phyloP scores from a whole-genome alignment of 1,139 yeast genomes.

The Saccharomyces hybrid region DNA sequence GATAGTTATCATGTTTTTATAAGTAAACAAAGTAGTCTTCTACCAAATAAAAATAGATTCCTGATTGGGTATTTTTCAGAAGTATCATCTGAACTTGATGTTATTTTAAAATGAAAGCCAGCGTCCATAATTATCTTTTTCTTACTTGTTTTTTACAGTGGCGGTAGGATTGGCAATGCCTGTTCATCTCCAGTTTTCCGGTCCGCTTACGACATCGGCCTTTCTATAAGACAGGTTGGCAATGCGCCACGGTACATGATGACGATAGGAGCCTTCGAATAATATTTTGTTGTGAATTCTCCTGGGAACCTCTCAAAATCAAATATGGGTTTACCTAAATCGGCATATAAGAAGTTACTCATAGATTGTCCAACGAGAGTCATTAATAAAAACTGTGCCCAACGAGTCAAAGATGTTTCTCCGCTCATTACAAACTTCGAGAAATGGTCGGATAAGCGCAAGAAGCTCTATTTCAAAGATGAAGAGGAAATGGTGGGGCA shows the following conservation, averaged over 20 bases:
- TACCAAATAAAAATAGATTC: neutral
- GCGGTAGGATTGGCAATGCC: neutral
- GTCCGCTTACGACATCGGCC: neutral
- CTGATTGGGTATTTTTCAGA: neutral
- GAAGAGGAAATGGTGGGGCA: neutral
- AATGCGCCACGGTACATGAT: neutral
- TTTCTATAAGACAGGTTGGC: neutral
- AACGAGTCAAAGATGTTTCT: slow-evolving; percentile 4
- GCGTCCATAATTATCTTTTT: neutral
- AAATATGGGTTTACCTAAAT: neutral
- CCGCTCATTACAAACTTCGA: slow-evolving; percentile 26
- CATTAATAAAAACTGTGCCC: neutral
- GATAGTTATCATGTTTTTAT: slow-evolving; percentile 1
- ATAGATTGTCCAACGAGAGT: neutral
- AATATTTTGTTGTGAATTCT: neutral
- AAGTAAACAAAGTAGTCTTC: neutral
- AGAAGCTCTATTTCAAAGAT: slow-evolving; percentile 10
- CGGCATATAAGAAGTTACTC: neutral
- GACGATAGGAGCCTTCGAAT: neutral
- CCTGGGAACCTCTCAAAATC: neutral
- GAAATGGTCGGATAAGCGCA: slow-evolving; percentile 27
- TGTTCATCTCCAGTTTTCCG: neutral
- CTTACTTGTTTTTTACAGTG: neutral
- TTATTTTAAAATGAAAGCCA: neutral
- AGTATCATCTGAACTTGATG: neutral